Conservation (phyloP, 768 basidiomycete genomes). For the Kwoniella newhampshirensis region DNA sequence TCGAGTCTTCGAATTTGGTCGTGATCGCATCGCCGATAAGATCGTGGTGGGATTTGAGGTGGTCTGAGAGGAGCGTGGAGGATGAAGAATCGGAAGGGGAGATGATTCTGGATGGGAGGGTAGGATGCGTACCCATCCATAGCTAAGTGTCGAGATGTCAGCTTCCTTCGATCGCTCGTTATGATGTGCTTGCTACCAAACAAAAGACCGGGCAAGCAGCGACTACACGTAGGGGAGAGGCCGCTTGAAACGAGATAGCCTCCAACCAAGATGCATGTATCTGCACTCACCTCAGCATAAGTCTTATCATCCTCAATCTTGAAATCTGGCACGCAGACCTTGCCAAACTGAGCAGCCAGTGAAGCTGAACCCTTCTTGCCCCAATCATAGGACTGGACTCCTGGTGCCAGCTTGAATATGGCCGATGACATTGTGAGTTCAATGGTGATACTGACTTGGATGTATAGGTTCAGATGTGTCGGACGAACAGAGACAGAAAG, state of each 20-base stretch:
- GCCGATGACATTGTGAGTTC: constrained; percentile 10
- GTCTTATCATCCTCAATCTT: constrained; percentile 67
- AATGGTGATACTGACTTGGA: no score
- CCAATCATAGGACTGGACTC: constrained; percentile 91
- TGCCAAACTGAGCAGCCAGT: constrained; percentile 83
- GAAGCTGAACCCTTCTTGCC: constrained; percentile 77
- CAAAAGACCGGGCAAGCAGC: no score
- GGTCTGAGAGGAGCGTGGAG: constrained; percentile 59
- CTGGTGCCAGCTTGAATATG: constrained; percentile 77
- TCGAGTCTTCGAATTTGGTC: constrained; percentile 57
- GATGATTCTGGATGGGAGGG: constrained; percentile 62
- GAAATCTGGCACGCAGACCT: constrained; percentile 65
- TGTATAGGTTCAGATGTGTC: no score
- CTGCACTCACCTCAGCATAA: constrained; percentile 80
- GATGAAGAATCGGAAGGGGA: constrained; percentile 56
- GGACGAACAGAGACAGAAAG: no score
- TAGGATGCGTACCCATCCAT: constrained; percentile 98
- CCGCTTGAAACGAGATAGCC: no score
- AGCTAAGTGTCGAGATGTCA: constrained; percentile 59
- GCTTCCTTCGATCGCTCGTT: no score
- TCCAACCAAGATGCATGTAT: not conserved
- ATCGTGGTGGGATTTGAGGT: constrained; percentile 66
- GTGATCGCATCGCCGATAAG: constrained; percentile 66
- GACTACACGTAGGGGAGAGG: no score
- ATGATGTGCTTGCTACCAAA: no score